A percentile compares a stretch with the other conserved stretches of the same genome.
Evolutionary conservation across 2,329 filamentous ascomycete species (phyloP).

Genomic region (Boeremia lycopersici): DNA sequence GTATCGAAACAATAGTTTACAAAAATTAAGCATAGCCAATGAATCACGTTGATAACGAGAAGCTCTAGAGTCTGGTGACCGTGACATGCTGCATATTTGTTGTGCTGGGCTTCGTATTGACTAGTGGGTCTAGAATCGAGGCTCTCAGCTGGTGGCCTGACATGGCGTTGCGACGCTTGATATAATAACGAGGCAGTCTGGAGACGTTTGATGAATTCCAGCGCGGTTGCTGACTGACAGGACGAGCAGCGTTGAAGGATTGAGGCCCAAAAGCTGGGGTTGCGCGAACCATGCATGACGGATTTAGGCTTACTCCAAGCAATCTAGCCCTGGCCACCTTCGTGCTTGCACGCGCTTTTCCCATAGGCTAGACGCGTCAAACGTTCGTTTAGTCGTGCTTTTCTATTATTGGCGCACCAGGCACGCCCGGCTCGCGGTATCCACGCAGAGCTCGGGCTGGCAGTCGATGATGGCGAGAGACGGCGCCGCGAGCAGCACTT

Average conservation of each 20-base stretch:
- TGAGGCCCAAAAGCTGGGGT: slow-evolving; percentile 13
- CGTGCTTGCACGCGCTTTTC: slow-evolving; percentile 18
- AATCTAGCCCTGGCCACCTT: slow-evolving; percentile 19
- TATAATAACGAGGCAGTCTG: neutral
- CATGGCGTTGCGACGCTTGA: neutral
- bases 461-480: neutral
- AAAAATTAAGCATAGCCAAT: neutral
- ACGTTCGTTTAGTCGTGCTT: neutral
- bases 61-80: too few species aligned
- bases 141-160: neutral
- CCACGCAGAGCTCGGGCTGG: neutral
- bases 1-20: neutral
- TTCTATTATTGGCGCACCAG: slow-evolving; percentile 5
- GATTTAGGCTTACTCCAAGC: slow-evolving; percentile 13
- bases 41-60: neutral
- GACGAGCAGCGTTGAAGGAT: neutral
- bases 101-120: neutral
- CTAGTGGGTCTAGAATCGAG: neutral
- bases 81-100: neutral
- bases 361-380: slow-evolving; percentile 22
- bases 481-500: neutral
- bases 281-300: slow-evolving; percentile 13
- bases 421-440: neutral
- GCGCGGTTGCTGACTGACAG: neutral
- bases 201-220: too few species aligned